A percentile compares a stretch with the other conserved stretches of the same genome.
Conservation (phyloP, 1,284 basidiomycete species). For the Ustilago hordei region DNA sequence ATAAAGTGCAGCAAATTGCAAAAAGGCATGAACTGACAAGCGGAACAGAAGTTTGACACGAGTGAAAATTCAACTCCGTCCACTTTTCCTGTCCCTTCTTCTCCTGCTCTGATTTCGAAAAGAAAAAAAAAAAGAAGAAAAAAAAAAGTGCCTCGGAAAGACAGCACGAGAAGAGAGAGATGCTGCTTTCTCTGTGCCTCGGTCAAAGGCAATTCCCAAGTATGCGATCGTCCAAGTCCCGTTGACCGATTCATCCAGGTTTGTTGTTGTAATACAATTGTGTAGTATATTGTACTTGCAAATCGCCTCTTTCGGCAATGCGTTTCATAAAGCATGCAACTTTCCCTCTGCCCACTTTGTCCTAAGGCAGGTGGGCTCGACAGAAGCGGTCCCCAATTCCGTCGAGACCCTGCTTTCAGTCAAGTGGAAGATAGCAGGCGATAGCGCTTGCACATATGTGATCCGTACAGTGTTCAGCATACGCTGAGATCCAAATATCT, state of each 20-base stretch:
- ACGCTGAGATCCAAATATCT: too few species aligned
- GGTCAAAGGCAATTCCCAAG: not conserved
- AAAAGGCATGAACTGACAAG: constrained; percentile 1
- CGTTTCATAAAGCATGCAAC: not conserved
- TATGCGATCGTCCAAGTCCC: not conserved
- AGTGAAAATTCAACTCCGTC: constrained; percentile 3
- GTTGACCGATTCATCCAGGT: not conserved
- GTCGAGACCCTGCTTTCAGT: not conserved
- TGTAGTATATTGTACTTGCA: not conserved
- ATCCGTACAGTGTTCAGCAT: too few species aligned
- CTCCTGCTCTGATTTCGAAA: too few species aligned
- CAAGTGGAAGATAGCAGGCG: too few species aligned
- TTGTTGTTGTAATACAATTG: not conserved
- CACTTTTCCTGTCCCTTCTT: not conserved
- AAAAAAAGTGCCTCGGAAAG: not conserved
- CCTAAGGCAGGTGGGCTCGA: not conserved
- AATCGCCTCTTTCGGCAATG: not conserved
- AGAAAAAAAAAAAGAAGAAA: too few species aligned
- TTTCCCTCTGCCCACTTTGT: not conserved
- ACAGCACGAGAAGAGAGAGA: not conserved
- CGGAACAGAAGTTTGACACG: not conserved
- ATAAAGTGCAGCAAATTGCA: not conserved
- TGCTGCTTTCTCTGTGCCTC: not conserved
- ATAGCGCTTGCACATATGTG: too few species aligned
- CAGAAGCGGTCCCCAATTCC: not conserved